A percentile compares a stretch with the other conserved stretches of the same genome.
These are phyloP conservation scores for Larix kaempferi DNA, from an alignment of 75 land plant species.

Conservation along the genomic window DNA sequence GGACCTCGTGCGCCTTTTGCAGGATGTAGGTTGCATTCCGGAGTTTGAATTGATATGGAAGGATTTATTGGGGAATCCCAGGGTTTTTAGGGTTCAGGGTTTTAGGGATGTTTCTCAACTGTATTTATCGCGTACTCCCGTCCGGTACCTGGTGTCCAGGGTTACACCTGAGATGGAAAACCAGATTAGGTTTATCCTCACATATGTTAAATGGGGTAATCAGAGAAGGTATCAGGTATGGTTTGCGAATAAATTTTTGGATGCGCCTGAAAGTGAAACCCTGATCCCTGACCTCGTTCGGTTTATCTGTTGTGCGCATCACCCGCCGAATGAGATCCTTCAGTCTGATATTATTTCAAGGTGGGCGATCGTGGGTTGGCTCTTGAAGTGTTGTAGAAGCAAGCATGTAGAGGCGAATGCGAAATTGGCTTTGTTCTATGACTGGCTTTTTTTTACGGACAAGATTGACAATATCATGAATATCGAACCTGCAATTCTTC, in stretches of 20 bases:
- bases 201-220: constrained; percentile 76
- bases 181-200: constrained; percentile 81
- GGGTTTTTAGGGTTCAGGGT: constrained; percentile 45
- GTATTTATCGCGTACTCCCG: constrained; percentile 61
- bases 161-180: constrained; percentile 88
- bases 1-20: constrained; percentile 76
- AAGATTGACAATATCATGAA: constrained; percentile 86
- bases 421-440: constrained; percentile 90
- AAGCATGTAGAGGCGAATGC: constrained; percentile 71
- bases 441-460: constrained; percentile 90
- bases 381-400: constrained; percentile 70
- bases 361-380: constrained; percentile 99
- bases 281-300: constrained; percentile 79
- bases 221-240: constrained; percentile 83
- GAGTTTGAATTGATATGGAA: constrained; percentile 79
- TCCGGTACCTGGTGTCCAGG: constrained; percentile 57
- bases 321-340: constrained; percentile 83
- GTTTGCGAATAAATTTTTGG: constrained; percentile 78
- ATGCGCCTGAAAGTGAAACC: constrained; percentile 61
- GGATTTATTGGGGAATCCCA: constrained; percentile 69
- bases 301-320: constrained; percentile 86
- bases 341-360: constrained; percentile 81
- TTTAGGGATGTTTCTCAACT: constrained; percentile 71
- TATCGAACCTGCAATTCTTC: constrained; percentile 89
- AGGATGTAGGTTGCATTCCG: constrained; percentile 61